These are phyloP conservation scores for Fusarium torreyae DNA, from an alignment of 2,329 filamentous ascomycete genomes.

Conservation along the genomic window DNA sequence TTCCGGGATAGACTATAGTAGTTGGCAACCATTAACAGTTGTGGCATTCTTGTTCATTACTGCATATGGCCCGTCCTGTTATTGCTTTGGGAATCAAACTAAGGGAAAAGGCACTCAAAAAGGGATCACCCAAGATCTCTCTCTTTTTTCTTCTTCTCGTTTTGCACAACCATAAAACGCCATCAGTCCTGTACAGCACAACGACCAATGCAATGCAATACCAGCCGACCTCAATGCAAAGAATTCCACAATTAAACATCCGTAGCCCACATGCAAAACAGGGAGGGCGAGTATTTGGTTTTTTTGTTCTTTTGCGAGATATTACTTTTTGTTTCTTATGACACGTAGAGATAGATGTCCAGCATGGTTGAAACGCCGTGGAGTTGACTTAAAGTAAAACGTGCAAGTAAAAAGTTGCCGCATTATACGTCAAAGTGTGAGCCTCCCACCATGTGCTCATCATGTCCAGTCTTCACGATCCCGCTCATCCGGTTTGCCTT, in stretches of 20 bases:
- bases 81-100: constrained; percentile 37
- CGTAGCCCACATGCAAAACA: constrained; percentile 46
- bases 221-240: constrained; percentile 50
- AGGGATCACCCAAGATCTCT: constrained; percentile 21
- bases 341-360: constrained; percentile 46
- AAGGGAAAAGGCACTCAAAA: constrained; percentile 23
- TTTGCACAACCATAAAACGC: constrained; percentile 51
- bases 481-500: constrained; percentile 75
- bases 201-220: constrained; percentile 52
- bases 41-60: constrained; percentile 45
- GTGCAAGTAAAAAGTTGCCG: constrained; percentile 32
- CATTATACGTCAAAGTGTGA: constrained; percentile 75
- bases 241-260: constrained; percentile 56
- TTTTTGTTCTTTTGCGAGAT: constrained; percentile 45
- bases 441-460: constrained; percentile 75
- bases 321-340: constrained; percentile 51
- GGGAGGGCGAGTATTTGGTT: constrained; percentile 23
- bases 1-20: constrained; percentile 1
- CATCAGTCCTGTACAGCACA: constrained; percentile 47
- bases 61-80: constrained; percentile 39
- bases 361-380: constrained; percentile 47
- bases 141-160: constrained; percentile 11
- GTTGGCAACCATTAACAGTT: constrained; percentile 4
- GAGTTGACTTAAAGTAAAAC: constrained; percentile 41
- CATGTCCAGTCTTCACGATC: constrained; percentile 71